Conservation (phyloP, 2,329 filamentous ascomycete species). For the Boeremia lycopersici region DNA sequence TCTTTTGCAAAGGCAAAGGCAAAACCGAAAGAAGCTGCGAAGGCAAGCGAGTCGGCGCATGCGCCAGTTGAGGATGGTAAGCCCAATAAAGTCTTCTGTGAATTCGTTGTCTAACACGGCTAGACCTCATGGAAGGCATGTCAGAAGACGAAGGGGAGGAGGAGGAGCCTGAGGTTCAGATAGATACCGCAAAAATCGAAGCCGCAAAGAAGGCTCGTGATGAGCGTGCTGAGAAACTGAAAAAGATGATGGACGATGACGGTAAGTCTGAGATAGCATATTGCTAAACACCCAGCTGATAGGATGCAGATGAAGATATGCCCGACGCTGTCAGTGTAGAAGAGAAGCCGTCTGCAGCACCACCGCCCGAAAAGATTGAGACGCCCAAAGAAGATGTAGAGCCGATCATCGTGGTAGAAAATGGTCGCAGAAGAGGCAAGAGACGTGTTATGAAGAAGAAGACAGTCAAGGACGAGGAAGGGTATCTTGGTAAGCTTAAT, state of each 20-base stretch:
- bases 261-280: slow-evolving; percentile 47
- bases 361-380: slow-evolving; percentile 26
- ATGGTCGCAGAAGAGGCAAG: slow-evolving; percentile 74
- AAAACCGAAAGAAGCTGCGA: slow-evolving; percentile 55
- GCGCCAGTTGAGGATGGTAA: slow-evolving; percentile 57
- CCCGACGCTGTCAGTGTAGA: slow-evolving; percentile 57
- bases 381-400: slow-evolving; percentile 33
- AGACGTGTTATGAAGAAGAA: slow-evolving; percentile 86
- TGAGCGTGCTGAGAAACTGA: slow-evolving; percentile 69
- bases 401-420: slow-evolving; percentile 56
- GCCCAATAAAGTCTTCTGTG: slow-evolving; percentile 4
- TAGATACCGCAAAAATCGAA: slow-evolving; percentile 41
- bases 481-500: slow-evolving; percentile 75
- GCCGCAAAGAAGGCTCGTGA: slow-evolving; percentile 56
- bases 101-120: slow-evolving; percentile 29
- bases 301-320: slow-evolving; percentile 59
- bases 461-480: slow-evolving; percentile 84
- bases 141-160: slow-evolving; percentile 52
- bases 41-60: slow-evolving; percentile 50
- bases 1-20: slow-evolving; percentile 76
- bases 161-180: slow-evolving; percentile 36
- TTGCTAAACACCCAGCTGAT: slow-evolving; percentile 17
- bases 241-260: slow-evolving; percentile 77
- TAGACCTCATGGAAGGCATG: slow-evolving; percentile 60
- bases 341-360: slow-evolving; percentile 46